Conservation (phyloP, 805 yeast species). For the Brettanomyces custersianus region DNA sequence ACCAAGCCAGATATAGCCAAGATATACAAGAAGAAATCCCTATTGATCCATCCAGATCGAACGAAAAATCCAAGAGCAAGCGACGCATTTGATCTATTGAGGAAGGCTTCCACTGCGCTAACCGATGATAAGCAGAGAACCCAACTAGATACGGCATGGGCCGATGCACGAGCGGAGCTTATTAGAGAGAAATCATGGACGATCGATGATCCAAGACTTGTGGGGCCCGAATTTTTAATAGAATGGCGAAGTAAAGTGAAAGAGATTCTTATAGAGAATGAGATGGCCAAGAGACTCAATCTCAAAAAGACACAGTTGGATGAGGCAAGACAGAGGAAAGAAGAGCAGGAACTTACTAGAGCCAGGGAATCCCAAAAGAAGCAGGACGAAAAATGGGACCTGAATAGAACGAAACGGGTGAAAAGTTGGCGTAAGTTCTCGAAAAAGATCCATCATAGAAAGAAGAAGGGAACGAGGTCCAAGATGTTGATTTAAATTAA, state of each 20-base stretch:
- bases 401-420: constrained; percentile 47
- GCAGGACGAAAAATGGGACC: constrained; percentile 49
- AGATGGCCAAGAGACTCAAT: constrained; percentile 32
- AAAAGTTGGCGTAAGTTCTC: constrained; percentile 49
- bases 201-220: constrained; percentile 28
- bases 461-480: constrained; percentile 21
- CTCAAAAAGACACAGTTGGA: constrained; percentile 32
- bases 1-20: constrained; percentile 33
- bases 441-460: constrained; percentile 34
- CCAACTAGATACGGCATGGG: constrained; percentile 34
- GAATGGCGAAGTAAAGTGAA: constrained; percentile 36
- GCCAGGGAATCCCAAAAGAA: constrained; percentile 25
- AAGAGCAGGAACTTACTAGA: constrained; percentile 22
- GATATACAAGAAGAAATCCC: constrained; percentile 47
- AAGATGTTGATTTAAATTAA: constrained; percentile 3
- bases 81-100: constrained; percentile 51
- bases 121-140: constrained; percentile 29
- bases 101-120: constrained; percentile 41
- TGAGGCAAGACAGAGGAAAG: constrained; percentile 29
- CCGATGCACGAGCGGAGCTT: constrained; percentile 32
- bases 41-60: constrained; percentile 65
- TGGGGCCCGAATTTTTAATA: constrained; percentile 25
- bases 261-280: constrained; percentile 37
- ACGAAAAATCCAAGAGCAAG: constrained; percentile 48
- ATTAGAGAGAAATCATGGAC: constrained; percentile 29